Evolutionary conservation across 495 filamentous ascomycete species (phyloP).

Genomic region (Cryomyces minteri): DNA sequence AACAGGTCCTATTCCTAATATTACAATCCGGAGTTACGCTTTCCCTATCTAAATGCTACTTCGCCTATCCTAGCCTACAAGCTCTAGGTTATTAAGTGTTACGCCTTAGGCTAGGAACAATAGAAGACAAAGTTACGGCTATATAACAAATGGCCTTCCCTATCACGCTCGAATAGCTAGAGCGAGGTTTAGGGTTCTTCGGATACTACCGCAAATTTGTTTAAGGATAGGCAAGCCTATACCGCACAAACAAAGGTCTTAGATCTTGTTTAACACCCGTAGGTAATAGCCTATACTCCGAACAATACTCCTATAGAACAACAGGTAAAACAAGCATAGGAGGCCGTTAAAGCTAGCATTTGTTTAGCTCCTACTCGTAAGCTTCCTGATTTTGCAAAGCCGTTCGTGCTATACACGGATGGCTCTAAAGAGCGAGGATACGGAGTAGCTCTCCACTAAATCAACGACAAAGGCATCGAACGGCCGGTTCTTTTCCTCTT

Average conservation of each 20-base stretch:
- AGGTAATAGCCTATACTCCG: background rate
- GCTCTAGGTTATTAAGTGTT: too few relatives aligned
- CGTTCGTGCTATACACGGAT: too few relatives aligned
- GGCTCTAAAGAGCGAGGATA: background rate
- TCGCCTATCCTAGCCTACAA: background rate
- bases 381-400: too few relatives aligned
- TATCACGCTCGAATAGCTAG: background rate
- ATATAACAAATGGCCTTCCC: background rate
- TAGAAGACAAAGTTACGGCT: background rate
- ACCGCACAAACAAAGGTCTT: background rate
- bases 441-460: background rate
- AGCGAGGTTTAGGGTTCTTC: background rate
- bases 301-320: background rate
- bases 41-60: too few relatives aligned
- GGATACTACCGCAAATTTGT: background rate
- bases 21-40: too few relatives aligned
- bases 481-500: conserved; percentile 1
- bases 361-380: background rate
- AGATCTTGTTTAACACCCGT: too few relatives aligned
- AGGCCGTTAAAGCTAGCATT: background rate
- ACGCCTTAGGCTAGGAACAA: background rate
- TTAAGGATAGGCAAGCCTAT: background rate
- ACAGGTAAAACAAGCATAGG: background rate
- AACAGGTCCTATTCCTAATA: too few relatives aligned
- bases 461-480: background rate